Base-by-base conservation (phyloP, 441 rosid species). In the Erodium moschatum region DNA sequence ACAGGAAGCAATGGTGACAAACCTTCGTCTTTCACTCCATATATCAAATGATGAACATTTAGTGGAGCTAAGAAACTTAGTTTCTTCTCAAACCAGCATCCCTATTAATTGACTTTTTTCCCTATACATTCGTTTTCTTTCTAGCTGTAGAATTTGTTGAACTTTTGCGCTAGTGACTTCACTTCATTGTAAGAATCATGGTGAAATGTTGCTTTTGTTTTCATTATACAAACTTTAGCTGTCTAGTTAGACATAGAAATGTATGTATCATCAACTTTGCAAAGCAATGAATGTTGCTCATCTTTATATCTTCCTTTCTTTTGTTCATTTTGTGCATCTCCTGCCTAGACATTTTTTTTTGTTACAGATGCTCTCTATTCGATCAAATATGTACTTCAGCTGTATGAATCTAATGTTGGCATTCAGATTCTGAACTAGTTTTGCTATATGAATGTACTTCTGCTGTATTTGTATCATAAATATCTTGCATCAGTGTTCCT, bases 31-130 rank as follows among this genome's bases (percentile, higher is more conserved):
- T 58, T 83, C 82, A 54, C 78, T 87, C 69, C 81, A 87, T 78
- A 87, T 87, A 67, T 77, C 91, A 10, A 87, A 85, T 68, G 91
- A 87, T 61, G 91, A 87, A 74, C 89, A 87, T 76, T 84, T 85
- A 79, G 63, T 61, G 83, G 85, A 87, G 82, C 73, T 87, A 78
- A 81, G 78, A 76, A 79, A 76, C 78, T 80, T 86, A 67, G 77
- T 81, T 74, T 85, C 85, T 78, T 68, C 75, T 65, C 76, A 81
- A 62, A 73, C 72, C 64, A 69, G 74, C 67, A 72, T 73, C 73
- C 77, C 79, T 62, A 24, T 72, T 64, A 81, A 79, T 65, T 68
- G 74, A 76, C 62, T 13, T 61, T 72, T 67, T 67, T 65, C 1
- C 40, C 9, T 35, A 65, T 73, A 64, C 11, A 65, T 50, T 50